Conservation (phyloP, 805 yeast species). For the Yarrowia sp. region DNA sequence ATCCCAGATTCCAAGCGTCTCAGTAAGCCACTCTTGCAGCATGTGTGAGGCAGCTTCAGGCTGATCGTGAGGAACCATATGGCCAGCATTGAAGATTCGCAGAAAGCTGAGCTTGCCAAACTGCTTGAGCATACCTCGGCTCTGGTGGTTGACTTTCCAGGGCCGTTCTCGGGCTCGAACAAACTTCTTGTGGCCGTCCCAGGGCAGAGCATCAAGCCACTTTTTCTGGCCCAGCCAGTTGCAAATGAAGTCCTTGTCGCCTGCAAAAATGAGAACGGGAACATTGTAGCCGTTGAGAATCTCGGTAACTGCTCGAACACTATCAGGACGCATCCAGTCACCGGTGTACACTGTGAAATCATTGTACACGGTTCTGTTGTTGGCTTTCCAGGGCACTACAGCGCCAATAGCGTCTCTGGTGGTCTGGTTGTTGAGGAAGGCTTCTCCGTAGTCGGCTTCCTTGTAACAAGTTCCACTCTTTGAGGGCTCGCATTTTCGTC, state of each 20-base stretch:
- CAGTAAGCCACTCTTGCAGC: slow-evolving; percentile 67
- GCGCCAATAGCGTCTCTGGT: slow-evolving; percentile 20
- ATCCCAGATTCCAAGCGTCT: slow-evolving; percentile 42
- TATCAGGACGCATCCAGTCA: slow-evolving; percentile 65
- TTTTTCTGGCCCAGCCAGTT: slow-evolving; percentile 90
- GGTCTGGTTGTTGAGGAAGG: neutral
- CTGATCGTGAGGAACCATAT: slow-evolving; percentile 89
- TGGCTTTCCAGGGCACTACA: slow-evolving; percentile 6
- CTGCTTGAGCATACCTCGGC: slow-evolving; percentile 69
- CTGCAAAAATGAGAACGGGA: slow-evolving; percentile 89
- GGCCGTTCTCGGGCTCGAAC: slow-evolving; percentile 46
- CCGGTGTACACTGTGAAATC: slow-evolving; percentile 48
- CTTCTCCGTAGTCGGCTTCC: neutral
- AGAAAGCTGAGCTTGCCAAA: slow-evolving; percentile 69
- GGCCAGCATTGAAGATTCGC: slow-evolving; percentile 80
- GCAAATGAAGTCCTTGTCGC: slow-evolving; percentile 89
- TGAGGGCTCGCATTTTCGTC: neutral
- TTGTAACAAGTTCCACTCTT: slow-evolving; percentile 1
- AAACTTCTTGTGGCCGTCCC: slow-evolving; percentile 58
- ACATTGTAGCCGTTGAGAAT: slow-evolving; percentile 58
- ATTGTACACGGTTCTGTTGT: slow-evolving; percentile 9
- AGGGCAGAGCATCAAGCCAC: slow-evolving; percentile 68
- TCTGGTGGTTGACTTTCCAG: slow-evolving; percentile 40
- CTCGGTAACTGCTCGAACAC: slow-evolving; percentile 52
- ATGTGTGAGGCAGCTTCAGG: slow-evolving; percentile 68